Base-by-base conservation (phyloP, 2,329 filamentous ascomycete genomes). In the Aspergillus awamori region DNA sequence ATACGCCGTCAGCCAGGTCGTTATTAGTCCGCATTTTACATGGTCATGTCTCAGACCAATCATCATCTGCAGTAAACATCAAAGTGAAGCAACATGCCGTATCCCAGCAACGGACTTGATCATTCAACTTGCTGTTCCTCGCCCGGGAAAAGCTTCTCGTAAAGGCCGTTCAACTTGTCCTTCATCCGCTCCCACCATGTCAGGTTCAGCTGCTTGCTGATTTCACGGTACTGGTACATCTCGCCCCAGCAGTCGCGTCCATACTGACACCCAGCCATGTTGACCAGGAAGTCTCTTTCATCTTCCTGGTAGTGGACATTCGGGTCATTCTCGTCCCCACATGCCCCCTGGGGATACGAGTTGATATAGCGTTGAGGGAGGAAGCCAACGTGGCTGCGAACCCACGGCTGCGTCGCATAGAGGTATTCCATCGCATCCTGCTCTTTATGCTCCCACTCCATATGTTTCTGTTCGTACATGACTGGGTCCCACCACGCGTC, bases 401-500 rank as follows among this genome's bases (percentile, higher is more conserved):
- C 87, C 93, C 95, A 99, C 0, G 95, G 92, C 74, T 98, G 94
- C 58, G 89, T 90, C 60, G 84, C 86, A 80, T 99, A 99, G 64
- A 99, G 83, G 79, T 96, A 90, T 79, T 97, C 93, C 45, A 99
- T 81, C 1, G 93, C 92, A 73, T 98, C 93, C 79, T 99, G 95
- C 77, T 99, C 95, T 76, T 98, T 98, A 82, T 99, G 95, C 72
- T 95, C 93, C 95, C 95, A 99, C 64, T 95, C 87, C 93, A 97
- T 97, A 76, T 99, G 95, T 75, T 93, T 96, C 79, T 99, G 95
- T 79, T 99, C 95, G 76, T 99, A 99, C 60, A 90, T 87, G 30
- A 98, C 93, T 0, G 95, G 95, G 72, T 99, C 95, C 95, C 95
- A 99, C 95, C 95, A 99, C 56, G 97, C 85, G 72, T 99, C 95